Conservation (phyloP, 148 eudicot genomes). For the Fallopia convolvulus region DNA sequence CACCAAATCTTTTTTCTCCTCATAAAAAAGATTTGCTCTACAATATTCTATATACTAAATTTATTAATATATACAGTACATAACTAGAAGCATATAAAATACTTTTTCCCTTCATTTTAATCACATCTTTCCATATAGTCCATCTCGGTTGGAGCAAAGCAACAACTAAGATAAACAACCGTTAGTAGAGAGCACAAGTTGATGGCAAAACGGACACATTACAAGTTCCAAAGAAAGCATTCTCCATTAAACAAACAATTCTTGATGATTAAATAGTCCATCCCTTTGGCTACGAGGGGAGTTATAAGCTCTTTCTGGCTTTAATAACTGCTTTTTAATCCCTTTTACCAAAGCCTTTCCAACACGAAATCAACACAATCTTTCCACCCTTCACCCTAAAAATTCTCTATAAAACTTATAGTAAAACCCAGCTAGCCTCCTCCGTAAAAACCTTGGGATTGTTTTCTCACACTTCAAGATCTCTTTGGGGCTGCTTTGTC, state of each 20-base stretch:
- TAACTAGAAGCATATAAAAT: no score
- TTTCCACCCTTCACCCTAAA: not conserved
- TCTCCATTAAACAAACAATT: not conserved
- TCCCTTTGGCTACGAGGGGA: not conserved
- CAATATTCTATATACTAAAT: not conserved
- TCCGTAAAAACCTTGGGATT: not conserved
- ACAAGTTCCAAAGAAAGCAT: constrained; percentile 2
- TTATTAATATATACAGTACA: no score
- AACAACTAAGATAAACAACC: not conserved
- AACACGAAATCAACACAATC: not conserved
- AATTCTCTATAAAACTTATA: not conserved
- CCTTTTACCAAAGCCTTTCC: not conserved
- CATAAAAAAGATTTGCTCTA: no score
- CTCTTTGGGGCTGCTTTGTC: not conserved
- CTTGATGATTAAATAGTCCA: not conserved
- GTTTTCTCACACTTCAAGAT: not conserved
- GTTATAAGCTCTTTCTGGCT: not conserved
- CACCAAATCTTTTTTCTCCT: no score
- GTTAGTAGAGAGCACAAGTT: not conserved
- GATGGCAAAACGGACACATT: not conserved
- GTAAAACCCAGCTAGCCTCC: constrained; percentile 4
- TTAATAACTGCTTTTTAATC: not conserved
- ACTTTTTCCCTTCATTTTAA: not conserved
- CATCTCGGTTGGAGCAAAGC: not conserved
- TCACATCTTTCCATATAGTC: constrained; percentile 1